Base-by-base conservation (phyloP, 2,329 filamentous ascomycete species). In the Cadophora sp. region DNA sequence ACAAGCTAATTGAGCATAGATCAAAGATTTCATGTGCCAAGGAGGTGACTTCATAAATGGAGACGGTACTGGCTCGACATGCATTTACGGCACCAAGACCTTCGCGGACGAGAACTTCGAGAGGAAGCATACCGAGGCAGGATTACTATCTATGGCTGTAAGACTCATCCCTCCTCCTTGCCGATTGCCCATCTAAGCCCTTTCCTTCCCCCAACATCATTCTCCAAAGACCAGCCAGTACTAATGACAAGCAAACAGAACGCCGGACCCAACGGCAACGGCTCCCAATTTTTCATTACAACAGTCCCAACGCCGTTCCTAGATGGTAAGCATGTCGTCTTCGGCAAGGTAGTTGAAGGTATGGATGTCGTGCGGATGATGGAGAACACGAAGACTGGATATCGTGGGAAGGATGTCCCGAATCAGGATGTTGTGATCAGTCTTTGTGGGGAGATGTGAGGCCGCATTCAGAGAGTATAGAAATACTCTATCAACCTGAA, bases 21-120 rank as follows among this genome's bases (percentile, higher is more conserved):
- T 97, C 79, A 92, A 92, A 81, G 92, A 92, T 76, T 97, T 98
- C 83, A 98, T 98, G 95, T 92, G 96, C 76, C 96, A 99, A 80
- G 95, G 95, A 56, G 96, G 96, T 64, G 96, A 99, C 80, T 98
- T 98, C 79, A 83, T 97, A 70, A 94, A 97, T 76, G 93, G 94
- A 63, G 92, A 98, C 79, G 96, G 96, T 62, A 97, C 93, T 0
- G 96, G 96, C 9, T 94, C 91, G 58, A 91, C 90, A 12, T 92
- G 88, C 74, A 97, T 98, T 79, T 98, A 97, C 83, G 93, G 94
- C 67, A 90, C 88, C 62, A 90, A 91, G 74, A 87, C 89, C 56
- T 98, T 98, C 77, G 88, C 90, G 4, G 96, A 99, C 77, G 96
- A 99, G 83, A 97, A 96, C 79, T 97, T 97, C 78, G 83, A 79